Evolutionary conservation across 2,329 filamentous ascomycete species (phyloP).

Genomic region (Colletotrichum chlorophyti): DNA sequence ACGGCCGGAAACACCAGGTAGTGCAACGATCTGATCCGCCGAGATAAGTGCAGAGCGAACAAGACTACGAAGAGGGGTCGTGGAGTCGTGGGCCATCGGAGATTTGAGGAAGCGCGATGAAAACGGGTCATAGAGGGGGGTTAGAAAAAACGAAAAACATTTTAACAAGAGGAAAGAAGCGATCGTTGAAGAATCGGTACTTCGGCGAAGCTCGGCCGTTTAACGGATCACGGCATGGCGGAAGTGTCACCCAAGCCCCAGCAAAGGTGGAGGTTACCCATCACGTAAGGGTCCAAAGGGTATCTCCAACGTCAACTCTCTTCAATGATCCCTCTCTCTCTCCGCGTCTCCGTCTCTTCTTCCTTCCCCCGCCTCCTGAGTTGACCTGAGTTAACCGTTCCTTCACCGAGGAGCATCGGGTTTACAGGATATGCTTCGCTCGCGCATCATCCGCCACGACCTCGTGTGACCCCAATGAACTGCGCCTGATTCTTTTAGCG

Average conservation of each 20-base stretch:
- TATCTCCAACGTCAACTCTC: no score
- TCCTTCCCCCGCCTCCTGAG: no score
- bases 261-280: conserved; percentile 18
- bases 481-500: not conserved
- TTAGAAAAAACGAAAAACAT: conserved; percentile 5
- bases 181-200: not conserved
- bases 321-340: no score
- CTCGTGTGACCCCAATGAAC: not conserved
- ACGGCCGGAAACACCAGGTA: no score
- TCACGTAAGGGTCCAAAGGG: no score
- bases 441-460: not conserved
- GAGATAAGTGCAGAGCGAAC: conserved; percentile 13
- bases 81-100: conserved; percentile 7
- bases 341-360: no score
- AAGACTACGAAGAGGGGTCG: conserved; percentile 20
- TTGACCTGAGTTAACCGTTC: no score
- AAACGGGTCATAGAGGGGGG: conserved; percentile 6
- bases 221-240: conserved; percentile 16
- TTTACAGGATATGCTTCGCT: not conserved
- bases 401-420: no score
- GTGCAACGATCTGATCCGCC: conserved; percentile 25
- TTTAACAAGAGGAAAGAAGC: not conserved
- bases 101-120: conserved; percentile 11
- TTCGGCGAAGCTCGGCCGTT: conserved; percentile 25
- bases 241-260: conserved; percentile 17